Percentiles rank a stretch among this genome's conserved stretches.
phyloP scores from a whole-genome alignment of 345 rosid genomes.

The Heritiera fomes region DNA sequence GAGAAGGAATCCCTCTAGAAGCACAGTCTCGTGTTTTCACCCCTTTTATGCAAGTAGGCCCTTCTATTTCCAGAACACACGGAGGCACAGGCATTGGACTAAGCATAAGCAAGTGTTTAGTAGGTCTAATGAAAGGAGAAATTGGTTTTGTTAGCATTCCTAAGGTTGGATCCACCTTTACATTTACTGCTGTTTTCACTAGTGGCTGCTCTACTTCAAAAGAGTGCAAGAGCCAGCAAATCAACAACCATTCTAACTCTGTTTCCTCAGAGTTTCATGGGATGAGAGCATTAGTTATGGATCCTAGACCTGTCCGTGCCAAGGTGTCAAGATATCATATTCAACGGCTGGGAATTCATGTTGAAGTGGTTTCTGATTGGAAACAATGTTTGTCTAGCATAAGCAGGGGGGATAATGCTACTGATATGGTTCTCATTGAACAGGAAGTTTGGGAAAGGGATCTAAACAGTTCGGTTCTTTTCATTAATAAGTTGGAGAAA shows the following conservation, averaged over 20 bases:
- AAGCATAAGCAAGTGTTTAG: conserved; percentile 95
- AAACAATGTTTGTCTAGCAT: conserved; percentile 46
- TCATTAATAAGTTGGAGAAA: conserved; percentile 40
- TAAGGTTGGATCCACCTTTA: conserved; percentile 81
- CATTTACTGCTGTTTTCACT: conserved; percentile 79
- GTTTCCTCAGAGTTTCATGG: conserved; percentile 56
- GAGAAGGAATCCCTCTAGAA: conserved; percentile 83
- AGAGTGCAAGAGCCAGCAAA: conserved; percentile 50
- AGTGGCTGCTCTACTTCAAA: conserved; percentile 44
- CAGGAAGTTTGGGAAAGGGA: conserved; percentile 85
- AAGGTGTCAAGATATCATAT: conserved; percentile 78
- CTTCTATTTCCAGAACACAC: conserved; percentile 81
- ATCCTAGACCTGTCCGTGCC: conserved; percentile 69
- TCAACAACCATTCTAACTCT: conserved; percentile 39
- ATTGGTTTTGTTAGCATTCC: conserved; percentile 84
- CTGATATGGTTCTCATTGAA: conserved; percentile 70
- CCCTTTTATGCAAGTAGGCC: conserved; percentile 93
- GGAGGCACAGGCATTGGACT: conserved; percentile 98
- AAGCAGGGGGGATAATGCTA: conserved; percentile 31
- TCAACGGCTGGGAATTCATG: conserved; percentile 71
- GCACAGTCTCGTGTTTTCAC: conserved; percentile 90
- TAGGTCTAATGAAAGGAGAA: conserved; percentile 88
- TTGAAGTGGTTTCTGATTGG: conserved; percentile 58
- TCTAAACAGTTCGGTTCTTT: conserved; percentile 38
- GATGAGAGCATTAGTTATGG: conserved; percentile 78